A percentile compares a stretch with the other conserved stretches of the same genome.
Conservation (phyloP, 202 grass and related monocot species). For the Musa balbisiana region DNA sequence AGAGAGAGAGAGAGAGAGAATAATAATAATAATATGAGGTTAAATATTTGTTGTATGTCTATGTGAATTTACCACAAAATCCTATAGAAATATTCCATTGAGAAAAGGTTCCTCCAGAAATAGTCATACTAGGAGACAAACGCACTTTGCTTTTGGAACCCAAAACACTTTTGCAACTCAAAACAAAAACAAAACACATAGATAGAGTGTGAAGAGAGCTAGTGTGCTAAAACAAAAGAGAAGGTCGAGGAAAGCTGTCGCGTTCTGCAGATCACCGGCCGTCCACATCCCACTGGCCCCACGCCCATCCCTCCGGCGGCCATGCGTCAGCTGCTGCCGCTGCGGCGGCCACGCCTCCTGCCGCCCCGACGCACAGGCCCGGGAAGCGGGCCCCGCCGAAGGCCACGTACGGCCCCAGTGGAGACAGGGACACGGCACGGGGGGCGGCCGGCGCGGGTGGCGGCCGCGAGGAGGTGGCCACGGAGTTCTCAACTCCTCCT, state of each 20-base stretch:
- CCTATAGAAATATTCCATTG: no score
- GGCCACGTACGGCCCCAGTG: neutral
- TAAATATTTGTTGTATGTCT: no score
- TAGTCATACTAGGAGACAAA: no score
- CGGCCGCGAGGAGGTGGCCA: neutral
- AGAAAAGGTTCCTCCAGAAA: no score
- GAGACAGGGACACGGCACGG: neutral
- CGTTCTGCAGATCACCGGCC: neutral
- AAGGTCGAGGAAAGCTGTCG: neutral
- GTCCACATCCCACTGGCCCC: neutral
- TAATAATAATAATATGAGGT: no score
- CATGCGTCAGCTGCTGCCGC: neutral
- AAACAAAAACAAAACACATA: no score
- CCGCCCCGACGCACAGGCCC: neutral
- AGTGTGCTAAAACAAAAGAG: no score
- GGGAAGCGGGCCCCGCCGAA: neutral
- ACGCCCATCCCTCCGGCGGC: neutral
- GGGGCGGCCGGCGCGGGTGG: neutral
- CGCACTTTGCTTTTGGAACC: no score
- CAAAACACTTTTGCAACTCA: neutral
- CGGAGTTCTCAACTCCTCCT: neutral
- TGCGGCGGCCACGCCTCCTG: neutral
- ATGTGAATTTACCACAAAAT: no score
- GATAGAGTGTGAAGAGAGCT: no score
- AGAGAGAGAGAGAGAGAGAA: no score